Percentiles rank a stretch among this genome's conserved stretches.
Conservation (phyloP, 306 rosid species). For the Ormosia semicastrata region DNA sequence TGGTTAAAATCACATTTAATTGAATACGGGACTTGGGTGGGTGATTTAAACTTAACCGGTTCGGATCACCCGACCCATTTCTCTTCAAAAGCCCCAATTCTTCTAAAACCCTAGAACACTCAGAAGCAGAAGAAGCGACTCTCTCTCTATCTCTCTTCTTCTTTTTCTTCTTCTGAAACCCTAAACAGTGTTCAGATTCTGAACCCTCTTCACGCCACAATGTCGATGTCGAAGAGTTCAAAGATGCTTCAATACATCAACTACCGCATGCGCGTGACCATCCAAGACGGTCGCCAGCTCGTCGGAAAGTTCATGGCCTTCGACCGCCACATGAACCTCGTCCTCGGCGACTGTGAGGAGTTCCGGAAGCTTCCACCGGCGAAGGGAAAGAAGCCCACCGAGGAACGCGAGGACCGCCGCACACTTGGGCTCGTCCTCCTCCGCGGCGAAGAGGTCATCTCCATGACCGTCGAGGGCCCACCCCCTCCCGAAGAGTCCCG, state of each 20-base stretch:
- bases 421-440: constrained; percentile 95
- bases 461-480: constrained; percentile 99
- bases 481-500: constrained; percentile 97
- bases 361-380: constrained; percentile 94
- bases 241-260: constrained; percentile 97
- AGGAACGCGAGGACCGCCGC: constrained; percentile 92
- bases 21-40: neutral
- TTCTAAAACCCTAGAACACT: neutral
- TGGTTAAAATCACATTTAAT: too few relatives aligned
- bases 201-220: constrained; percentile 24
- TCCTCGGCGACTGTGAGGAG: constrained; percentile 97
- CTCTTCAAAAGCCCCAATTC: neutral
- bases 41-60: neutral
- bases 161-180: neutral
- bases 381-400: constrained; percentile 69
- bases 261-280: constrained; percentile 92
- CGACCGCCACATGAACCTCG: constrained; percentile 99
- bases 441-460: constrained; percentile 97
- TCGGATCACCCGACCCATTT: neutral
- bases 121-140: neutral
- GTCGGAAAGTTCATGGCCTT: constrained; percentile 99
- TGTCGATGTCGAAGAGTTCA: constrained; percentile 99
- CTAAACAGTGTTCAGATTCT: neutral
- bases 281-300: constrained; percentile 95
- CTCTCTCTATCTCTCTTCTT: too few relatives aligned